phyloP scores from a whole-genome alignment of 116 monocot genomes.

The Phalaenopsis hybrid region DNA sequence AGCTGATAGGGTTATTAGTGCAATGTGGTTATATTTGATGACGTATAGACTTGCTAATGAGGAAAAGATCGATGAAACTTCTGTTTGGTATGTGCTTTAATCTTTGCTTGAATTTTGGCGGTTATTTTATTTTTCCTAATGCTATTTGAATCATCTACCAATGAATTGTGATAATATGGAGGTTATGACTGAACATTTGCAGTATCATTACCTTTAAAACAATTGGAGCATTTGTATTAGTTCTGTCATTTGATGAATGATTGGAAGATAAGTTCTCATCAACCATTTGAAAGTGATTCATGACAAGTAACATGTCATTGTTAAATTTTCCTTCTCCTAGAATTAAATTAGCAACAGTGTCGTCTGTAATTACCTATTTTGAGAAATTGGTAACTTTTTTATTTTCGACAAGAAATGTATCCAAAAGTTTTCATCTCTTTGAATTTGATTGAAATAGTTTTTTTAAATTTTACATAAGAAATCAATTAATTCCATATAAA shows the following conservation, averaged over 20 bases:
- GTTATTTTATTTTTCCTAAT: background rate
- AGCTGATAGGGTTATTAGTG: slow-evolving; percentile 68
- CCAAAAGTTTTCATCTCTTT: too few species aligned
- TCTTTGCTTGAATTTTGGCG: background rate
- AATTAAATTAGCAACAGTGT: too few species aligned
- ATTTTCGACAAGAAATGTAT: too few species aligned
- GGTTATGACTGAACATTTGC: background rate
- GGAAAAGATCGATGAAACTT: slow-evolving; percentile 97
- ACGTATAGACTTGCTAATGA: slow-evolving; percentile 97
- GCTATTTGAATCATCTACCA: background rate
- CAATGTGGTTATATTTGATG: slow-evolving; percentile 96
- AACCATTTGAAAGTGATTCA: background rate
- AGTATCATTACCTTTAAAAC: background rate
- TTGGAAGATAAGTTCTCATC: background rate
- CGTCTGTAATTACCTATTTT: too few species aligned
- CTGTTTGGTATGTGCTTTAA: slow-evolving; percentile 62
- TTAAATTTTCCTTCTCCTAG: background rate
- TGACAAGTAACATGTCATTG: background rate
- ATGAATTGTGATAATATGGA: background rate
- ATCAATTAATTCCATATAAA: too few species aligned
- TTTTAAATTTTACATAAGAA: too few species aligned
- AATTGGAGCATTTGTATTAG: background rate
- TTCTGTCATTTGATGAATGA: background rate
- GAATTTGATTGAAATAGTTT: too few species aligned
- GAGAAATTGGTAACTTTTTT: too few species aligned